Base-by-base conservation (phyloP, 2,329 filamentous ascomycete genomes). In the Aspergillus clavatus region DNA sequence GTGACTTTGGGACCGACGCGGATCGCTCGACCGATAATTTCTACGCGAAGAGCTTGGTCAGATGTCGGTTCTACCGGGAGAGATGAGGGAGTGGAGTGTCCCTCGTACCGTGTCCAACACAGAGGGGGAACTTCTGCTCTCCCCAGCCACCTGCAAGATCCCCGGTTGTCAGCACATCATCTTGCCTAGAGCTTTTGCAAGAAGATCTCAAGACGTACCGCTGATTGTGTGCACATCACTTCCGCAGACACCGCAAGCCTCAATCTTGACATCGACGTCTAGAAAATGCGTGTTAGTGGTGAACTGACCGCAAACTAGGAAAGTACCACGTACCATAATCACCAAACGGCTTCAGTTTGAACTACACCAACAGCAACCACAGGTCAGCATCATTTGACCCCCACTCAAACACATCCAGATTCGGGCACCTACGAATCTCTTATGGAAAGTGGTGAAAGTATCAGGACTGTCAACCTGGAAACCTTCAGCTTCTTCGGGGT, bases 211-310 rank as follows among this genome's bases (percentile, higher is more conserved):
- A 8, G 27, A 43, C 55, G 27, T 59, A 59, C 65, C 67, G 59
- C 68, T 81, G 62, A 87, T 77, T 48, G 81, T 87, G 70, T 87
- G 84, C 38, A 86, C 73, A 61, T 89, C 84, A 55, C 80, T 84
- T 55, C 83, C 81, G 65, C 85, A 89, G 42, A 89, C 77, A 61
- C 87, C 86, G 61, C 87, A 91, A 63, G 80, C 83, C 55, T 89
- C 83, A 59, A 95, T 84, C 74, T 90, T 86, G 70, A 95, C 81
- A 65, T 95, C 89, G 58, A 95, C 81, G 63, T 95, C 89, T 65
- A 38, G 26, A 19, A 44, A 11, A 36, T 50, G 35, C 42, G 46
- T 42, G 10, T 38, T 7, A 21, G 11, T 23, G 23, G 12, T 21
- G n/a, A n/a, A n/a, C n/a, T n/a, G n/a, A n/a, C n/a, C n/a, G n/a